Evolutionary conservation across 768 basidiomycete genomes (phyloP), one percentile per base, ranked within the genome.

Genomic region (Termitomyces heimii): DNA sequence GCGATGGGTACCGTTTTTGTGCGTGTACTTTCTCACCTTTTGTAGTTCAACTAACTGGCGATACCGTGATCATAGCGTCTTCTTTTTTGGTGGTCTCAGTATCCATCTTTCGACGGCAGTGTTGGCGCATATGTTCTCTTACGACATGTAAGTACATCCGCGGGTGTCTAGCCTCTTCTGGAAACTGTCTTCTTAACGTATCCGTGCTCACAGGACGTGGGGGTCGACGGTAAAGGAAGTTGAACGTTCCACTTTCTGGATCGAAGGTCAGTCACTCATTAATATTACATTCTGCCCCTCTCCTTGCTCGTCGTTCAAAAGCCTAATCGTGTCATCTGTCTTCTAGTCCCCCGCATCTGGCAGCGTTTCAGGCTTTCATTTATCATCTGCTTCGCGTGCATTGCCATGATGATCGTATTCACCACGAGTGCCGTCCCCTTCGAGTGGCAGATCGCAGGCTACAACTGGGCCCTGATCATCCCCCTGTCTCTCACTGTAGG

Each of bases 181-280:
- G 48, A 22, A 20, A 18, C 20, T 6, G 48, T 39, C 43, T 60
- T 54, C 34, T 48, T 48, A 58, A 37, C 26, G 14, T 6, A 29
- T 13, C 35, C 37, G 24, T 42, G 22, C 29, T 48, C 53, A 26
- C 49, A 80, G 78, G 79, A 80, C 79, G 34, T 81, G 80, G 80
- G 79, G 80, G 29, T 80, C 79, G 29, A 81, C 80, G 1, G 78
- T 74, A 63, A 94, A 95, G 71, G 90, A 92, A 72, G 90, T 94
- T 52, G 88, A 93, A 66, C 79, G 83, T 29, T 90, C 88, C 2
- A 92, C 92, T 56, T 93, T 95, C 77, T 93, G 89, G 83, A 83
- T 91, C 61, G 92, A 95, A 73, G 74, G 75, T 70, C 52, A 55
- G 63, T 57, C 6, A 46, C 55, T 39, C 16, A 7, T 40, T 20